Percentiles rank a stretch among this genome's conserved stretches.
Conservation (phyloP, 768 basidiomycete species). For the Lactarius indigo region DNA sequence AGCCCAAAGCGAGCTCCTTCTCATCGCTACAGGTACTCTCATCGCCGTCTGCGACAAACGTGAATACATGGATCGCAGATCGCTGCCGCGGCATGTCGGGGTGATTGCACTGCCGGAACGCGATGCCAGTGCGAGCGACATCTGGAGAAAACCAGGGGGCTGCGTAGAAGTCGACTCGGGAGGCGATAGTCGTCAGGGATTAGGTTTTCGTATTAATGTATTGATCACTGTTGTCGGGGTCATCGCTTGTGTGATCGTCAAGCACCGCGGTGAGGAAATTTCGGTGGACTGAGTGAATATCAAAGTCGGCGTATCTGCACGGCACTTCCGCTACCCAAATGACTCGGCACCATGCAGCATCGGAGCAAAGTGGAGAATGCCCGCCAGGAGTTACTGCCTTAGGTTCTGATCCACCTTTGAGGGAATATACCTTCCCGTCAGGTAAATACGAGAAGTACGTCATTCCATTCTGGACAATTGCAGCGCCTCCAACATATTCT, state of each 20-base stretch:
- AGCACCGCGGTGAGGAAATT: conserved; percentile 59
- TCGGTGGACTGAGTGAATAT: conserved; percentile 49
- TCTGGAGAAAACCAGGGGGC: conserved; percentile 56
- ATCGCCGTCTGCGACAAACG: conserved; percentile 34
- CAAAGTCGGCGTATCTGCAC: conserved; percentile 62
- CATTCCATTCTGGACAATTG: conserved; percentile 46
- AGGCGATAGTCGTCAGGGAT: conserved; percentile 43
- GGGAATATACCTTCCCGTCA: conserved; percentile 53
- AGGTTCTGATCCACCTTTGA: conserved; percentile 33
- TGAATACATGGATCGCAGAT: conserved; percentile 49
- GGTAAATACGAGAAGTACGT: conserved; percentile 57
- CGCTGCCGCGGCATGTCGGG: conserved; percentile 76
- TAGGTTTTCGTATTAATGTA: conserved; percentile 49
- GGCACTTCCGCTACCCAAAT: conserved; percentile 36
- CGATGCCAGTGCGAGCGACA: conserved; percentile 51
- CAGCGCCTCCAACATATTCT: conserved; percentile 69
- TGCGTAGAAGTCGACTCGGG: conserved; percentile 72
- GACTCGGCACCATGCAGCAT: neutral
- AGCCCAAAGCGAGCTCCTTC: conserved; percentile 4
- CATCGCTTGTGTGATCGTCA: conserved; percentile 65
- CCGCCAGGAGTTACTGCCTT: conserved; percentile 59
- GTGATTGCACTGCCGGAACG: conserved; percentile 67
- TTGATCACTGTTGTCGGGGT: conserved; percentile 54
- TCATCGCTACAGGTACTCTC: conserved; percentile 8
- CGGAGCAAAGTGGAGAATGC: conserved; percentile 4